Base-by-base conservation (phyloP, 495 filamentous ascomycete genomes). In the Trichoderma gamsii region DNA sequence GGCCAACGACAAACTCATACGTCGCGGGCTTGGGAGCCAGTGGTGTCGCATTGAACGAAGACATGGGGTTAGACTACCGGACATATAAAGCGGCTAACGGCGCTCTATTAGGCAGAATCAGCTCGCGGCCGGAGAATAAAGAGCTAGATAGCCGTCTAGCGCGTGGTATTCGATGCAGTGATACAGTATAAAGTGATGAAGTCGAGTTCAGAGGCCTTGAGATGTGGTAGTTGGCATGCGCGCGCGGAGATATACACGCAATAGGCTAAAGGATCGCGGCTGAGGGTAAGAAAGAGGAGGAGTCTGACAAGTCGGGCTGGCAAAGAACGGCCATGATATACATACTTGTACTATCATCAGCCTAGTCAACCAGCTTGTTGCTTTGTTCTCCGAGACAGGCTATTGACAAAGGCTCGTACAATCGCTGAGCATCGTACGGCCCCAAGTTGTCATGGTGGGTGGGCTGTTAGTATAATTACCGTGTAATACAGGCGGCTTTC, bases 1-100 rank as follows among this genome's bases (percentile, higher is more conserved):
- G 27, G 16, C 44, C 44, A 52, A 59, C 49, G 49, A 67, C 49
- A 29, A 67, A 67, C 25, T 67, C 66, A 41, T 35, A 67, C 1
- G 18, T 29, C 23, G 41, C 35, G 35, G 35, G 35, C 35, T 38
- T 44, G 2, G 65, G 32, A 66, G 18, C 29, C 8, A 23, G 6
- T 29, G 49, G 2, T 18, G 29, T 61, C 15, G 56, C 56, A 13
- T 32, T 15, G 13, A n/a, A n/a, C 16, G 23, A 7, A 29, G 56
- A 29, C 56, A 61, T 61, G 25, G 25, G 9, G 18, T 0, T 12
- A 18, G 43, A 38, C 5, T 16, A 46, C 9, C 56, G 25, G 25
- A 7, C 12, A 9, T 61, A 61, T 32, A 61, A 25, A 32, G 25
- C 27, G 25, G 56, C 7, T 32, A 4, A 18, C 56, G 8, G 56